A percentile compares a stretch with the other conserved stretches of the same genome.
These are phyloP conservation scores for Plectosphaerella sp. DNA, from an alignment of 2,329 filamentous ascomycete genomes.

Conservation along the genomic window DNA sequence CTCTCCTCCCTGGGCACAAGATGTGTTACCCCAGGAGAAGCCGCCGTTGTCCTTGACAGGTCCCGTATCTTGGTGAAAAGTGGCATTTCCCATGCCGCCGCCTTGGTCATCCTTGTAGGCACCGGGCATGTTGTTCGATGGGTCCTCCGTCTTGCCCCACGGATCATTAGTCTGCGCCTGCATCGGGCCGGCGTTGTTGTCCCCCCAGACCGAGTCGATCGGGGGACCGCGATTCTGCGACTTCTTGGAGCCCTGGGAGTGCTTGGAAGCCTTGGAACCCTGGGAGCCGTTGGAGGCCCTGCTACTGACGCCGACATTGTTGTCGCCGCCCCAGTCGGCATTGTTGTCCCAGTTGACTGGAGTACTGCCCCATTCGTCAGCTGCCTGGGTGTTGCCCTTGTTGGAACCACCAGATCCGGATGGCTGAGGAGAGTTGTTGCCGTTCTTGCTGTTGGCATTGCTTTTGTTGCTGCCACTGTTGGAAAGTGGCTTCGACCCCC, in stretches of 20 bases:
- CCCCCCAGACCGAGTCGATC: neutral
- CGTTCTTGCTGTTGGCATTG: neutral
- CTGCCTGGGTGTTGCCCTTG: neutral
- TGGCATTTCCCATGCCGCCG: neutral
- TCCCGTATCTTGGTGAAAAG: neutral
- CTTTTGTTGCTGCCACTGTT: neutral
- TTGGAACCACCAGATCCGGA: slow-evolving; percentile 5
- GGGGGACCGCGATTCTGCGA: slow-evolving; percentile 1
- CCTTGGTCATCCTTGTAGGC: slow-evolving; percentile 6
- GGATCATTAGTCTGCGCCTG: slow-evolving; percentile 3
- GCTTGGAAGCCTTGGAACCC: slow-evolving; percentile 3
- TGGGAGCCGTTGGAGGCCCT: slow-evolving; percentile 6
- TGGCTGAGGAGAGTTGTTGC: neutral
- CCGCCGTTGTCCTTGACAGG: neutral
- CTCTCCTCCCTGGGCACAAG: slow-evolving; percentile 3
- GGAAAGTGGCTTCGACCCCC: neutral
- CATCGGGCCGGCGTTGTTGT: slow-evolving; percentile 2
- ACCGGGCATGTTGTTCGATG: slow-evolving; percentile 11
- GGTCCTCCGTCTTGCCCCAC: neutral
- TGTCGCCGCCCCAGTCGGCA: neutral
- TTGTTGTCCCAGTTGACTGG: neutral
- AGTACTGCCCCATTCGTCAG: neutral
- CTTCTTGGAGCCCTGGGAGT: slow-evolving; percentile 4
- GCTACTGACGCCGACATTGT: slow-evolving; percentile 7
- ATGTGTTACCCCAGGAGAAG: slow-evolving; percentile 6